These are phyloP conservation scores for Auricularia heimuer DNA, from an alignment of 768 basidiomycete species.

Conservation along the genomic window DNA sequence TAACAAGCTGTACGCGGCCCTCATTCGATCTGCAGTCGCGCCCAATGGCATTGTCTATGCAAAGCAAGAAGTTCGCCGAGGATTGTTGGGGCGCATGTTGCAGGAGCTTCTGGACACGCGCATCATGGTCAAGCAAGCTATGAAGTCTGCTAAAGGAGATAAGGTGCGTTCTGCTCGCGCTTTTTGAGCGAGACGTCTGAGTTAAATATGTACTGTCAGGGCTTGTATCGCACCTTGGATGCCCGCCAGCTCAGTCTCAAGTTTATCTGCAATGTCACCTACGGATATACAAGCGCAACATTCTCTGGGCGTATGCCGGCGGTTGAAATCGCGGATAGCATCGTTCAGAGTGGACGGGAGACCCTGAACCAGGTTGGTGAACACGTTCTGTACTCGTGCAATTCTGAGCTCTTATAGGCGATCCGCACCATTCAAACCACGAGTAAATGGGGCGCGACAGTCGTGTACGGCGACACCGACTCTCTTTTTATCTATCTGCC, in stretches of 20 bases:
- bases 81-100: conserved; percentile 84
- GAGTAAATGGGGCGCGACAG: conserved; percentile 79
- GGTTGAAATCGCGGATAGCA: conserved; percentile 95
- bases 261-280: conserved; percentile 89
- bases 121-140: conserved; percentile 96
- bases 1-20: no score
- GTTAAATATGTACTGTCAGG: conserved; percentile 31
- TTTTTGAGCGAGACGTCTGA: no score
- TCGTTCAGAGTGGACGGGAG: conserved; percentile 93
- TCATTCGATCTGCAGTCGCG: conserved; percentile 46
- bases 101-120: conserved; percentile 86
- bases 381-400: neutral
- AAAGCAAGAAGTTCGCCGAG: conserved; percentile 73
- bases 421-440: conserved; percentile 68
- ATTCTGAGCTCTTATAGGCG: conserved; percentile 40
- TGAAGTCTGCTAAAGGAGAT: conserved; percentile 71
- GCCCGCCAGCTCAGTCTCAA: conserved; percentile 91
- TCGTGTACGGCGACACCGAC: conserved; percentile 98
- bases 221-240: conserved; percentile 65
- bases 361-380: conserved; percentile 77
- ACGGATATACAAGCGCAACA: conserved; percentile 91
- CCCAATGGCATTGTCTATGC: conserved; percentile 95
- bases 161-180: conserved; percentile 39
- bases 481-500: conserved; percentile 88
- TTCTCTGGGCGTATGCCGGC: conserved; percentile 97